Base-by-base conservation (phyloP, 768 basidiomycete genomes). In the Mycena floridula region DNA sequence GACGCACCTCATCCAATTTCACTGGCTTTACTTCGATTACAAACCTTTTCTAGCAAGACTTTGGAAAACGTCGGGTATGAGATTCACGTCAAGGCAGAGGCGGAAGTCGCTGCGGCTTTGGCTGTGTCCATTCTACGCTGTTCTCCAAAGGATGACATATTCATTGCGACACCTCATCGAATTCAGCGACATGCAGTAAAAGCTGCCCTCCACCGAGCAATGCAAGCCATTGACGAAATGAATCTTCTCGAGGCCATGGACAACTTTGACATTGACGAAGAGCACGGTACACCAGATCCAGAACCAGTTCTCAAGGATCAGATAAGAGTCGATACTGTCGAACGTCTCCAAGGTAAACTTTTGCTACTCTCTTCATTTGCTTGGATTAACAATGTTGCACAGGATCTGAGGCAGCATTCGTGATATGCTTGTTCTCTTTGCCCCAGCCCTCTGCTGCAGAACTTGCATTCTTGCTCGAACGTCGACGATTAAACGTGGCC, bases 371-470 rank as follows among this genome's bases (percentile, higher is more conserved):
- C n/a, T n/a, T n/a, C n/a, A n/a, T n/a, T n/a, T n/a, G n/a, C n/a
- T n/a, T 18, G 32, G 7, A 13, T 35, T 18, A 35, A 13, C 32
- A 7, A 18, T 35, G 15, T 13, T 23, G 9, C n/a, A 16, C 43
- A 75, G 75, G 74, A 42, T 74, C 74, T 3, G 76, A 77, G 50
- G 76, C 76, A 2, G 62, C 68, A 1, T 74, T 76, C 41, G 76
- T 77, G 7, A 73, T 77, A 25, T 77, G 74, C 43, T 55, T 76
- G 13, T 73, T 77, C 54, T 72, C 74, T 9, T 50, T 73, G 15
- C 70, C 74, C 20, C 64, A 61, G 25, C 54, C 61, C 1, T 57
- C 65, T 22, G 52, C 59, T 2, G 48, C 61, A 2, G 69, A 72
- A 46, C 59, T 74, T 4, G 58, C 55, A 1, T 77, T 76, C 49